These are phyloP conservation scores for Suhomyces panamericanus DNA, from an alignment of 1,139 yeast species.

Conservation along the genomic window DNA sequence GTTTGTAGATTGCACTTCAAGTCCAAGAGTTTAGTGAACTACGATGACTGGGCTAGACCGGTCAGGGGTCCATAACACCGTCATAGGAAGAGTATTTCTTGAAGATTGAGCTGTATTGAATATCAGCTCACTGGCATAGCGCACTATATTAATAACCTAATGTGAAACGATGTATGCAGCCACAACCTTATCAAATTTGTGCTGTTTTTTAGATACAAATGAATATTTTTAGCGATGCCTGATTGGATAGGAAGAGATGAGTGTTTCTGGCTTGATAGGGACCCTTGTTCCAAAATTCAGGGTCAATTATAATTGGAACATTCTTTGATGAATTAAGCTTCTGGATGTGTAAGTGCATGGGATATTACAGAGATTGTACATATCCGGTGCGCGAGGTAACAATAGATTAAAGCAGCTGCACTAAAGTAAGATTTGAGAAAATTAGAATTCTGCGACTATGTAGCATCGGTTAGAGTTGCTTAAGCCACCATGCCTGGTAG, in stretches of 20 bases:
- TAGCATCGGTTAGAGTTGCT: too few relatives aligned
- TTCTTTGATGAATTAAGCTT: too few relatives aligned
- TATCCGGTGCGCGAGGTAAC: background rate
- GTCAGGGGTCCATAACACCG: background rate
- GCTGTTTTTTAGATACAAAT: background rate
- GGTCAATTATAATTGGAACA: too few relatives aligned
- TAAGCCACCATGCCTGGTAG: too few relatives aligned
- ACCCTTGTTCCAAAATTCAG: too few relatives aligned
- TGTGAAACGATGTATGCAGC: background rate
- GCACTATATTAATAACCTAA: background rate
- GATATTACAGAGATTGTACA: background rate
- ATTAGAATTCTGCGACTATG: too few relatives aligned
- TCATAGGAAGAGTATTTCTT: background rate
- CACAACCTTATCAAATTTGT: background rate
- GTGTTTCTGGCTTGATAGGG: too few relatives aligned
- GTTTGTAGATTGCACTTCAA: background rate
- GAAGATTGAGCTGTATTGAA: background rate
- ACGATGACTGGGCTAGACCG: background rate
- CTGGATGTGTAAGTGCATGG: too few relatives aligned
- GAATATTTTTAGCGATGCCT: background rate
- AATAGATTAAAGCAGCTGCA: slow-evolving; percentile 1
- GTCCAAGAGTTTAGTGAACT: too few relatives aligned
- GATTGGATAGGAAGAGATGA: too few relatives aligned
- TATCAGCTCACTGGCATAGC: background rate
- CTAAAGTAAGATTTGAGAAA: slow-evolving; percentile 2